These are phyloP conservation scores for Aspergillus tamarii DNA, from an alignment of 2,329 filamentous ascomycete genomes.

Conservation along the genomic window DNA sequence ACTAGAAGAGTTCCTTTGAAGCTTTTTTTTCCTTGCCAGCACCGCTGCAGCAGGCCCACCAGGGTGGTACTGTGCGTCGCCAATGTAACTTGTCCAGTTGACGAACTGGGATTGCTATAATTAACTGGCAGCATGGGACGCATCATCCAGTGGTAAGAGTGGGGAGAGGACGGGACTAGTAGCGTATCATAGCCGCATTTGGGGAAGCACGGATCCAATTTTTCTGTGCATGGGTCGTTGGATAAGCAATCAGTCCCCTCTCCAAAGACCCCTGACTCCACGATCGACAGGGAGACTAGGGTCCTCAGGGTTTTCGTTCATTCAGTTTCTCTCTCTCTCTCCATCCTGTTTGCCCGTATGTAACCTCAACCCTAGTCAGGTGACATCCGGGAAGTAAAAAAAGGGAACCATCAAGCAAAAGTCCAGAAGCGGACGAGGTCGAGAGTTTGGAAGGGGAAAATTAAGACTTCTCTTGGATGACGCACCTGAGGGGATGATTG, in stretches of 20 bases:
- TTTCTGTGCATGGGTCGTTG: not conserved
- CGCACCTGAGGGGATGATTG: not conserved
- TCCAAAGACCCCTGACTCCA: not conserved
- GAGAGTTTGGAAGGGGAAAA: not conserved
- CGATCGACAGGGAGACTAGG: not conserved
- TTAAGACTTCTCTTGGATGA: constrained; percentile 1
- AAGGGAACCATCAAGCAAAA: not conserved
- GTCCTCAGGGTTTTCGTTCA: not conserved
- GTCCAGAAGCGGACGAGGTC: not conserved
- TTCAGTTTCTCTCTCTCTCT: not conserved
- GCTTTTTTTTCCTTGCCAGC: not conserved
- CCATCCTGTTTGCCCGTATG: not conserved
- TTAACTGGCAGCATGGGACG: not conserved
- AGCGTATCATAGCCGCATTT: constrained; percentile 1
- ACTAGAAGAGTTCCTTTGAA: not conserved
- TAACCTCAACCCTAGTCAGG: not conserved
- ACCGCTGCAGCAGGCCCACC: not conserved
- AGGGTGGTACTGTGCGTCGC: not conserved
- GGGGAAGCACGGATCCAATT: not conserved
- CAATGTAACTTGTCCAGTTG: not conserved
- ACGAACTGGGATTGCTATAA: not conserved
- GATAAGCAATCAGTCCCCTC: not conserved
- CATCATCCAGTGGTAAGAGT: not conserved
- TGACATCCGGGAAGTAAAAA: not conserved
- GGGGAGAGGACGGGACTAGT: not conserved